A percentile compares a stretch with the other conserved stretches of the same genome.
phyloP scores from a whole-genome alignment of 805 yeast genomes.

The Sugiyamaella marilandica region DNA sequence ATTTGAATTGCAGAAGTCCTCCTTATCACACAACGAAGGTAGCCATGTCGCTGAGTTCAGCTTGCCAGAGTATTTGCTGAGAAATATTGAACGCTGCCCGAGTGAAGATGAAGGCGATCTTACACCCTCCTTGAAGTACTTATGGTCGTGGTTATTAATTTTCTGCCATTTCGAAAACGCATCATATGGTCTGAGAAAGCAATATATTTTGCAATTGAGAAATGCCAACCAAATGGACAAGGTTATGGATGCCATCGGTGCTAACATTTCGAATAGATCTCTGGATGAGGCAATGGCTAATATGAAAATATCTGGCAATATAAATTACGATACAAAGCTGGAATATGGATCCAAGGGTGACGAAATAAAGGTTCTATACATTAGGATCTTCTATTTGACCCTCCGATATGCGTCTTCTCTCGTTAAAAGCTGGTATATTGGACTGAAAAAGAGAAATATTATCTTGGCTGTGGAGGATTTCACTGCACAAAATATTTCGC shows the following conservation, averaged over 20 bases:
- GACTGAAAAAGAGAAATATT: constrained; percentile 61
- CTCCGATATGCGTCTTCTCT: constrained; percentile 51
- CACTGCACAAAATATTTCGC: constrained; percentile 58
- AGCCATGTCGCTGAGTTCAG: constrained; percentile 16
- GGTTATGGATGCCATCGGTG: constrained; percentile 52
- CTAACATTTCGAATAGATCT: constrained; percentile 21
- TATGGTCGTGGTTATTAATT: constrained; percentile 57
- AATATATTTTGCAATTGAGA: constrained; percentile 56
- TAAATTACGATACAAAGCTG: not conserved
- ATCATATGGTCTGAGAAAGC: constrained; percentile 57
- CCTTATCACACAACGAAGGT: constrained; percentile 28
- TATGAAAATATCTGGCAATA: constrained; percentile 12
- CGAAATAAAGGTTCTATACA: constrained; percentile 40
- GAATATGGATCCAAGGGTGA: constrained; percentile 21
- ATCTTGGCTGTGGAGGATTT: constrained; percentile 59
- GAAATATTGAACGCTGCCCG: not conserved
- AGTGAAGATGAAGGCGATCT: constrained; percentile 23
- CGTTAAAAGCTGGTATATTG: constrained; percentile 54
- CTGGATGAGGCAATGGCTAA: constrained; percentile 22
- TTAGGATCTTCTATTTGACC: constrained; percentile 26
- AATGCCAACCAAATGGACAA: constrained; percentile 42
- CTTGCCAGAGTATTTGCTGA: constrained; percentile 9
- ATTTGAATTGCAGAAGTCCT: constrained; percentile 40
- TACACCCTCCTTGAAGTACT: constrained; percentile 23
- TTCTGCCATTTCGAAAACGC: constrained; percentile 59